These are phyloP conservation scores for Sideroxylon spinosum DNA, from an alignment of 179 eudicot genomes.

Conservation along the genomic window DNA sequence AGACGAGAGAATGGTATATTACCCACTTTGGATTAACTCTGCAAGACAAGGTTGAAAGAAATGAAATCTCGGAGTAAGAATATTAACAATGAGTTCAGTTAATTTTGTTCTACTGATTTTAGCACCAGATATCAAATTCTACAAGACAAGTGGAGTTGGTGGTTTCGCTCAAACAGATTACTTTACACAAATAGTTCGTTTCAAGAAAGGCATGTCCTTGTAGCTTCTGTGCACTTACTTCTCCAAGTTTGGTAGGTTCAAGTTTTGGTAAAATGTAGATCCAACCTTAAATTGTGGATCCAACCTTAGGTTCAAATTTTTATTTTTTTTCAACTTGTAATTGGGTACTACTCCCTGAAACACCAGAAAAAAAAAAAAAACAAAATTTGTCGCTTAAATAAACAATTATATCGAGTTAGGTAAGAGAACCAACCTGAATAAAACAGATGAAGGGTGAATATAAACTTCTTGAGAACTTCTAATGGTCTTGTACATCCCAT, in stretches of 20 bases:
- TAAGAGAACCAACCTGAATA: conserved; percentile 60
- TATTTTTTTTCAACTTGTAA: too few species aligned
- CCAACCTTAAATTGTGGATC: too few species aligned
- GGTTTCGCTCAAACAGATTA: neutral
- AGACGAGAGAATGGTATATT: conserved; percentile 74
- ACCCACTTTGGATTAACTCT: conserved; percentile 98
- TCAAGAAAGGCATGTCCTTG: neutral
- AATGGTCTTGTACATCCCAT: conserved; percentile 82
- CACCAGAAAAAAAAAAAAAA: neutral
- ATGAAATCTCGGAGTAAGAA: neutral
- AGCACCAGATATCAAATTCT: too few species aligned
- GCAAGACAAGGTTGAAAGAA: conserved; percentile 26
- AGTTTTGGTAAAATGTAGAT: too few species aligned
- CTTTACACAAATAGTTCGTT: neutral
- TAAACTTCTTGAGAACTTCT: conserved; percentile 86
- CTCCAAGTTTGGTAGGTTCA: neutral
- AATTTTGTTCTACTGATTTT: neutral
- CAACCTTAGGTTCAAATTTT: too few species aligned
- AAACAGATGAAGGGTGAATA: conserved; percentile 92
- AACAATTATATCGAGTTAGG: neutral
- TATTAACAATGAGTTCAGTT: neutral
- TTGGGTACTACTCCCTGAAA: too few species aligned
- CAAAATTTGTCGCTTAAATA: neutral
- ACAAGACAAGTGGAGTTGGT: neutral
- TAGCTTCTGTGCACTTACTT: neutral